Conservation (phyloP, 2,329 filamentous ascomycete species). For the Fusarium anguioides region DNA sequence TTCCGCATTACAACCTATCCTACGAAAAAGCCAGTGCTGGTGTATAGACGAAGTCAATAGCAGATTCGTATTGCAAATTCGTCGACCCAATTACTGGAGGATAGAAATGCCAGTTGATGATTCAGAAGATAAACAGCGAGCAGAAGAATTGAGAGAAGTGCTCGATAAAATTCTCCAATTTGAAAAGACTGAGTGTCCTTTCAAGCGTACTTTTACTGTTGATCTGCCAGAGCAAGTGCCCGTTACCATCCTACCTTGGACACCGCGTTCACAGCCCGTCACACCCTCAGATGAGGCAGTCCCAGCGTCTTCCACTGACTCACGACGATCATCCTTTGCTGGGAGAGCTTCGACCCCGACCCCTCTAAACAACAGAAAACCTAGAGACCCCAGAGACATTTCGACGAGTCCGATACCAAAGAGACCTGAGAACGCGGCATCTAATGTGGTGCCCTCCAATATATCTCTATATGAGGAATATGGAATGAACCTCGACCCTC, state of each 20-base stretch:
- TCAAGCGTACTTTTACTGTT: slow-evolving; percentile 80
- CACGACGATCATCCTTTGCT: slow-evolving; percentile 33
- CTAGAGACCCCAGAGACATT: slow-evolving; percentile 10
- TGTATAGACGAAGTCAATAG: slow-evolving; percentile 85
- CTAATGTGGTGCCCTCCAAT: slow-evolving; percentile 15
- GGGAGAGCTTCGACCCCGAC: slow-evolving; percentile 33
- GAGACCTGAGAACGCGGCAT: slow-evolving; percentile 14
- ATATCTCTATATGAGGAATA: slow-evolving; percentile 27
- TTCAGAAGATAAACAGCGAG: slow-evolving; percentile 59
- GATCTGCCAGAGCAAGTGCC: slow-evolving; percentile 76
- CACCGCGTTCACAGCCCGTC: slow-evolving; percentile 53
- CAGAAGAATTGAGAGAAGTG: slow-evolving; percentile 75
- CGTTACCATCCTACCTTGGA: slow-evolving; percentile 75
- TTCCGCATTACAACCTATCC: slow-evolving; percentile 83
- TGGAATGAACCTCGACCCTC: slow-evolving; percentile 7
- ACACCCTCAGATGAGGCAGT: slow-evolving; percentile 20
- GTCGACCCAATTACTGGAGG: slow-evolving; percentile 86
- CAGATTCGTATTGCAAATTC: slow-evolving; percentile 86
- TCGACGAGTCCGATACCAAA: slow-evolving; percentile 14
- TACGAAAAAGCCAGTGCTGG: slow-evolving; percentile 94
- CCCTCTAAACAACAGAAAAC: background rate
- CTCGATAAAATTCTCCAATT: slow-evolving; percentile 81
- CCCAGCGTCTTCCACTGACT: slow-evolving; percentile 13
- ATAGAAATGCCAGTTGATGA: slow-evolving; percentile 82
- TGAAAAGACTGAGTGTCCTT: slow-evolving; percentile 89